These are phyloP conservation scores for Barnettozyma siamensis DNA, from an alignment of 805 yeast species.

Conservation along the genomic window DNA sequence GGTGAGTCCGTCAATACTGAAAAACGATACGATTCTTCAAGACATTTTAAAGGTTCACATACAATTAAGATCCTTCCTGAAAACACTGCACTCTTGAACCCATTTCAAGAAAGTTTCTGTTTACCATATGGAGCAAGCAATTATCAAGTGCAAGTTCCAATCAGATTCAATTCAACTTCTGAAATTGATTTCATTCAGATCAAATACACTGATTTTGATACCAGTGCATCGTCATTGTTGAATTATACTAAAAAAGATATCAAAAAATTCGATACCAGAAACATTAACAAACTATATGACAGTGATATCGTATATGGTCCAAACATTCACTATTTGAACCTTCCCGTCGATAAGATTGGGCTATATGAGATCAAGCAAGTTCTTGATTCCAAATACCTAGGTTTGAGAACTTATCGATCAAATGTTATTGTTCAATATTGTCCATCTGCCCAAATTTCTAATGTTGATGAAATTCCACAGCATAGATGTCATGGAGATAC, in stretches of 20 bases:
- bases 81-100: slow-evolving; percentile 79
- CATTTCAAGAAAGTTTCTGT: slow-evolving; percentile 64
- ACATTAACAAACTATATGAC: slow-evolving; percentile 19
- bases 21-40: slow-evolving; percentile 24
- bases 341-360: slow-evolving; percentile 70
- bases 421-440: slow-evolving; percentile 68
- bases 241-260: slow-evolving; percentile 58
- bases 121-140: slow-evolving; percentile 32
- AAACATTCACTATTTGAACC: slow-evolving; percentile 49
- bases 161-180: slow-evolving; percentile 74
- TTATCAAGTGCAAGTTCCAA: slow-evolving; percentile 48
- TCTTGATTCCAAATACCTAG: slow-evolving; percentile 56
- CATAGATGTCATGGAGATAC: slow-evolving; percentile 61
- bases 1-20: slow-evolving; percentile 37
- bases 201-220: slow-evolving; percentile 49
- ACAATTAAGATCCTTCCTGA: slow-evolving; percentile 88
- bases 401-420: slow-evolving; percentile 53
- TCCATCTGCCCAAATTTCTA: slow-evolving; percentile 58
- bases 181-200: slow-evolving; percentile 65
- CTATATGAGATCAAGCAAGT: slow-evolving; percentile 67
- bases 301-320: slow-evolving; percentile 23
- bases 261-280: slow-evolving; percentile 27
- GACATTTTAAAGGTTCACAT: slow-evolving; percentile 78
- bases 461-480: slow-evolving; percentile 26
- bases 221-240: slow-evolving; percentile 39